These are phyloP conservation scores for Magnusiomyces paraingens DNA, from an alignment of 1,139 yeast species.

Conservation along the genomic window DNA sequence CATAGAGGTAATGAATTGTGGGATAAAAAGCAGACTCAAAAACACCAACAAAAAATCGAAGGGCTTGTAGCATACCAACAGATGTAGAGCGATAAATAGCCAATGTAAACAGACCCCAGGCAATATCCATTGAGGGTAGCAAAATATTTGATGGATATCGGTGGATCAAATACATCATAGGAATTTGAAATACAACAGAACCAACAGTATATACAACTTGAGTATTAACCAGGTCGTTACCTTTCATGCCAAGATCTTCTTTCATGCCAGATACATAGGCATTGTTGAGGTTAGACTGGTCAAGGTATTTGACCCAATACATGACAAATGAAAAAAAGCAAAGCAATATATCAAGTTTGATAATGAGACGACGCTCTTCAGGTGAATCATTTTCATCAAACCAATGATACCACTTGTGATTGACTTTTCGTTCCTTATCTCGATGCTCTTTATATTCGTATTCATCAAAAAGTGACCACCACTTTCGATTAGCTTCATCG, in stretches of 20 bases:
- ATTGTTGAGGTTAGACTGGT: conserved; percentile 48
- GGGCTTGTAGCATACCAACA: conserved; percentile 46
- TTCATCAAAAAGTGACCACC: conserved; percentile 56
- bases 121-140: conserved; percentile 51
- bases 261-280: conserved; percentile 65
- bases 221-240: conserved; percentile 58
- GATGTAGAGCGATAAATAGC: conserved; percentile 44
- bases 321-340: conserved; percentile 55
- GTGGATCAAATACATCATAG: conserved; percentile 35
- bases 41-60: conserved; percentile 55
- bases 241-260: conserved; percentile 52
- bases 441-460: conserved; percentile 41
- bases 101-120: conserved; percentile 64
- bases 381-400: conserved; percentile 51
- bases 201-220: conserved; percentile 55
- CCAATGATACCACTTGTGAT: conserved; percentile 52
- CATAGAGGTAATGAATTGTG: conserved; percentile 55
- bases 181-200: conserved; percentile 49
- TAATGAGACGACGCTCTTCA: conserved; percentile 46
- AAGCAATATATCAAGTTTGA: conserved; percentile 56
- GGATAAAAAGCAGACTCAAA: conserved; percentile 58
- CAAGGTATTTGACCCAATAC: conserved; percentile 67
- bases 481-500: conserved; percentile 49
- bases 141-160: conserved; percentile 48
- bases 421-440: neutral